Evolutionary conservation across 306 rosid species (phyloP), one percentile per base, ranked within the genome.

Genomic region (Ormosia emarginata): DNA sequence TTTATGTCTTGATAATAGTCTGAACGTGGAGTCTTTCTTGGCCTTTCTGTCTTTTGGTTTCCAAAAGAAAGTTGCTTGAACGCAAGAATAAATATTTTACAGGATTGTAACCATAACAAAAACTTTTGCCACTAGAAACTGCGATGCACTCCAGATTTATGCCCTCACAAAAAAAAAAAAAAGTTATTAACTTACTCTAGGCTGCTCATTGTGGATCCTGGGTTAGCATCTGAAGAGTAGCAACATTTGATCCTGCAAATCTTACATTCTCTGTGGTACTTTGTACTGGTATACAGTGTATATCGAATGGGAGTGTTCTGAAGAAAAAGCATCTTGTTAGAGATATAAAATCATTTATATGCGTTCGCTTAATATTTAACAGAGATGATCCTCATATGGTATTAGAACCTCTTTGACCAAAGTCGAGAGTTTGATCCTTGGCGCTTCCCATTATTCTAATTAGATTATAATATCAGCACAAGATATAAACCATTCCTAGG

Each of bases 1-100:
- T 58, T 83, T 77, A 80, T 79, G 76, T 76, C 85, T 78, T 83
- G 73, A 50, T 46, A 30, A 41, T n/a, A n/a, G n/a, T n/a, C n/a
- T n/a, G n/a, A n/a, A n/a, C n/a, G n/a, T n/a, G n/a, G n/a, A 66
- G 37, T 55, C 46, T 53, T 44, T 55, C 58, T 18, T 9, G 9
- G 7, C 2, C 49, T 65, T 39, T 40, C 15, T 2, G 13, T 36
- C 3, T 24, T 32, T 62, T 44, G 53, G 18, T 58, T 59, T 71
- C 72, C 18, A 10, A 37, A 79, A 67, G 8, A 4, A 29, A 55
- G 50, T 86, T 75, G 44, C 71, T 79, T 68, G 43, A 80, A 75
- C 9, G 67, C 50, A 32, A 77, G 77, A 72, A 64, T 15, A 77
- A 71, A 43, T 40, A 82, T 82, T 29, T 68, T 59, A 57, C 52